Conservation (phyloP, 2,329 filamentous ascomycete genomes). For the Aspergillus fructus region DNA sequence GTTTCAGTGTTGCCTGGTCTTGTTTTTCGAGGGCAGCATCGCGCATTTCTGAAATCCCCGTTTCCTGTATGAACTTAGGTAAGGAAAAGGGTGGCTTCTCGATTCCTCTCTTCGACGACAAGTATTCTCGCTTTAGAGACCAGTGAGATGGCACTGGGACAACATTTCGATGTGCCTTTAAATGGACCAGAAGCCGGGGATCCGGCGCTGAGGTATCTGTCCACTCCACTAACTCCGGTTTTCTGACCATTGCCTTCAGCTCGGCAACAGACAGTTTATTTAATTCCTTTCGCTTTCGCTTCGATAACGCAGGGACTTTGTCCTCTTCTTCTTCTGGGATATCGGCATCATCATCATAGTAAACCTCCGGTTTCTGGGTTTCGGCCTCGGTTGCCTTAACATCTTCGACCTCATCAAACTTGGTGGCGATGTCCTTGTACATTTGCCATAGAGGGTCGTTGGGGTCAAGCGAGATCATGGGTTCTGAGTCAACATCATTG, state of each 20-base stretch:
- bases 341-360: conserved; percentile 79
- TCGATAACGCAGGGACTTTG: conserved; percentile 72
- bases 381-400: conserved; percentile 64
- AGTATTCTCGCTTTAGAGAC: conserved; percentile 93
- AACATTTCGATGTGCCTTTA: conserved; percentile 93
- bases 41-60: conserved; percentile 96
- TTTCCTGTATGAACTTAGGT: conserved; percentile 95
- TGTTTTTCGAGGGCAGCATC: conserved; percentile 96
- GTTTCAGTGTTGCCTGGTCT: conserved; percentile 84
- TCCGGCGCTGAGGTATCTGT: conserved; percentile 91
- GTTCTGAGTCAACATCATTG: conserved; percentile 47
- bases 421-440: conserved; percentile 79
- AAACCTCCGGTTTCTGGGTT: conserved; percentile 77
- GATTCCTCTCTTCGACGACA: conserved; percentile 94
- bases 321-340: conserved; percentile 74
- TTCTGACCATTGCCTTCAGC: conserved; percentile 85
- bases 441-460: conserved; percentile 78
- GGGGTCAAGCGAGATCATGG: conserved; percentile 53
- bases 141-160: conserved; percentile 93
- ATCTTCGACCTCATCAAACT: conserved; percentile 67
- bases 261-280: conserved; percentile 94
- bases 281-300: conserved; percentile 89
- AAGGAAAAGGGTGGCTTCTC: conserved; percentile 92
- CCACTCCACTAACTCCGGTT: conserved; percentile 96
- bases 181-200: conserved; percentile 83